Base-by-base conservation (phyloP, 139 green algal genomes). In the Chlorella sp. region DNA sequence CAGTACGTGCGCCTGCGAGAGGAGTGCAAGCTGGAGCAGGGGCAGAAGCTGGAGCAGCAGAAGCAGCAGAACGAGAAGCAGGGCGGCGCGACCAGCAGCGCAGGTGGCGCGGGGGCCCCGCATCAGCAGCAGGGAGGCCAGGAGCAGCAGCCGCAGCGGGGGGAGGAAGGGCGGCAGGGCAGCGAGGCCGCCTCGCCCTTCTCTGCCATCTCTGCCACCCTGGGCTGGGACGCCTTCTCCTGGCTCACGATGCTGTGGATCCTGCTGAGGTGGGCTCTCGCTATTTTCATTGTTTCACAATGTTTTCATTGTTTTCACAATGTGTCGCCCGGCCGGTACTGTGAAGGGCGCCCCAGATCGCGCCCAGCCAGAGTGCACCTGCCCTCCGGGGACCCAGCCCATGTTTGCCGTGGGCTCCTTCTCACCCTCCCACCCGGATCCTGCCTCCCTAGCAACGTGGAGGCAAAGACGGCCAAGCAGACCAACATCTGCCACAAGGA, bases 191-290 rank as follows among this genome's bases (percentile, higher is more conserved):
- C 71, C 4, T 96, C 91, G 0, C 89, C 92, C 0, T 97, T 95
- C 75, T 77, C 79, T 0, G 61, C 62, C 67, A 87, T 97, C 50
- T 79, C 71, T 53, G 78, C 87, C 46, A 95, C 87, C n/a, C 82
- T 96, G 86, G 85, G 88, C 51, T 94, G 85, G 86, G 86, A 93
- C 59, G 89, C 81, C 11, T 94, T 97, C 83, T 75, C 88, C 51
- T 73, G 91, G 68, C 74, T 93, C 36, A 78, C 84, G 17, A 80
- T 79, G 33, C 58, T 89, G 48, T 96, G 85, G 86, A 74, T 87
- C 73, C 55, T 48, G 31, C 79, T 91, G 71, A 85, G 69, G 69
- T 75, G 36, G 29, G 67, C 60, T 25, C n/a, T n/a, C n/a, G n/a
- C n/a, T n/a, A n/a, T n/a, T n/a, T n/a, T n/a, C n/a, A n/a, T n/a